Conservation (phyloP, 2,329 filamentous ascomycete genomes). For the Colletotrichum sp. region DNA sequence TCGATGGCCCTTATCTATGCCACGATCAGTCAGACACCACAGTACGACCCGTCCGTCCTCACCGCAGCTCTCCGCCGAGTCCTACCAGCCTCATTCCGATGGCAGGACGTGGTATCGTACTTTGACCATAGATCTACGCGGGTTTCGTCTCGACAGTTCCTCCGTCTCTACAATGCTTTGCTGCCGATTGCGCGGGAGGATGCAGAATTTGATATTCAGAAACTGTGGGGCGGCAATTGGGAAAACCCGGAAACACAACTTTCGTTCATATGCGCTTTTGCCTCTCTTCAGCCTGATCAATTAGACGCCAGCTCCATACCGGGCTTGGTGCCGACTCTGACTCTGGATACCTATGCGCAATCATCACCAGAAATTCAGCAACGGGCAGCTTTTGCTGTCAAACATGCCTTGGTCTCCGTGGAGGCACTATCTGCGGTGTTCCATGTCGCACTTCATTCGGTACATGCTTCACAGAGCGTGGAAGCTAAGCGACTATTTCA, state of each 20-base stretch:
- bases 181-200: constrained; percentile 71
- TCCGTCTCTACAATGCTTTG: constrained; percentile 80
- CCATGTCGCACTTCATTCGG: constrained; percentile 66
- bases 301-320: constrained; percentile 88
- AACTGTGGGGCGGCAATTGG: constrained; percentile 91
- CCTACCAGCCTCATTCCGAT: constrained; percentile 67
- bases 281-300: constrained; percentile 75
- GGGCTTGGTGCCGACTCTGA: constrained; percentile 79
- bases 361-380: constrained; percentile 55
- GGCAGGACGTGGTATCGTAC: constrained; percentile 75
- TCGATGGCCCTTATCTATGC: constrained; percentile 77
- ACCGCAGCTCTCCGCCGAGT: constrained; percentile 68
- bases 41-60: constrained; percentile 57
- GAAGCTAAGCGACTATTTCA: constrained; percentile 72
- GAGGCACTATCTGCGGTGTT: constrained; percentile 78
- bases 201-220: constrained; percentile 79
- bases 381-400: constrained; percentile 67
- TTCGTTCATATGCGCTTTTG: constrained; percentile 90
- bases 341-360: constrained; percentile 59
- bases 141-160: constrained; percentile 80
- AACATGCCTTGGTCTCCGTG: constrained; percentile 86
- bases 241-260: constrained; percentile 85
- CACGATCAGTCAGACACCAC: constrained; percentile 61
- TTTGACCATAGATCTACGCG: constrained; percentile 83
- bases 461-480: constrained; percentile 64